These are phyloP conservation scores for Tephrocybe sp. DNA, from an alignment of 768 basidiomycete species.

Conservation along the genomic window DNA sequence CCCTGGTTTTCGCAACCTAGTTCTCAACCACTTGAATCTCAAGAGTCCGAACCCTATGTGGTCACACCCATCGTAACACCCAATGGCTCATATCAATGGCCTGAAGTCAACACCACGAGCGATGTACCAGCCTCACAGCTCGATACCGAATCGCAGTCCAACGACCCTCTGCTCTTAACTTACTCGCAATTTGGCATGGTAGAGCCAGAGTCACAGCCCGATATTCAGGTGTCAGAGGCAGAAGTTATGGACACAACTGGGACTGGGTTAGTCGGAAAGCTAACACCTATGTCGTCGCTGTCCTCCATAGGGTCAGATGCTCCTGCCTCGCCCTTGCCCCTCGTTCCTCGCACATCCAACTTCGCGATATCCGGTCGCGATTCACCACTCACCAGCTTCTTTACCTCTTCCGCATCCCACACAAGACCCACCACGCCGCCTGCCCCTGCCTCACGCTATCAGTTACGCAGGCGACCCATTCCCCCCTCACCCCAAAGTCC, in stretches of 20 bases:
- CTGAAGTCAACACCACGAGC: constrained; percentile 26
- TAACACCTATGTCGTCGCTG: constrained; percentile 19
- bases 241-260: constrained; percentile 8
- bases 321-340: constrained; percentile 8
- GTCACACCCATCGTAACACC: constrained; percentile 56
- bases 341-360: neutral
- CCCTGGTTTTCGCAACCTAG: constrained; percentile 21
- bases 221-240: neutral
- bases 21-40: constrained; percentile 35
- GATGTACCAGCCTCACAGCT: constrained; percentile 36
- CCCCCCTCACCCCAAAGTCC: constrained; percentile 20
- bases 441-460: constrained; percentile 26
- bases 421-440: constrained; percentile 11
- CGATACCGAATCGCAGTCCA: constrained; percentile 30
- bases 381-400: constrained; percentile 9
- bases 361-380: constrained; percentile 6
- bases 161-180: constrained; percentile 29
- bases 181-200: constrained; percentile 38
- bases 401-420: constrained; percentile 16
- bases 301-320: constrained; percentile 19
- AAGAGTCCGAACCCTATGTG: constrained; percentile 46
- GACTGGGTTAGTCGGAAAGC: constrained; percentile 12
- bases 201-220: constrained; percentile 3
- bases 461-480: constrained; percentile 32
- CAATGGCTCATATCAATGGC: constrained; percentile 51